Evolutionary conservation across 2,329 filamentous ascomycete species (phyloP).

Genomic region (Ambrosiella cleistominuta): DNA sequence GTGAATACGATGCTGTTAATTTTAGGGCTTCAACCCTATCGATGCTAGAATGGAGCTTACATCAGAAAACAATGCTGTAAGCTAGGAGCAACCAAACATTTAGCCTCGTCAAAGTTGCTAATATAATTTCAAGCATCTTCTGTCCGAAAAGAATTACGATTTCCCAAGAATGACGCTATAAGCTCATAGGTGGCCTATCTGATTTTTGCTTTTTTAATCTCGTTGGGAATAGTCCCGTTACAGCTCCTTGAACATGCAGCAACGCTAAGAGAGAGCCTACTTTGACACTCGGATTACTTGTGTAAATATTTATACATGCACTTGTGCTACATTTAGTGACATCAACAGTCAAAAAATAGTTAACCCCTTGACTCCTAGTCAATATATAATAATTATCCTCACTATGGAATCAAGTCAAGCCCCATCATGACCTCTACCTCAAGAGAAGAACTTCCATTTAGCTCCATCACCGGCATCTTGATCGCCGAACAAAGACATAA

Average conservation of each 20-base stretch:
- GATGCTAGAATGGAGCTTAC: no score
- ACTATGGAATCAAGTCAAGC: not conserved
- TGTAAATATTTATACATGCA: not conserved
- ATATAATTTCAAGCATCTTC: not conserved
- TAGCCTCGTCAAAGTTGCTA: not conserved
- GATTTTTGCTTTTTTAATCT: not conserved
- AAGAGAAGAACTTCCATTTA: not conserved
- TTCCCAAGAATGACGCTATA: not conserved
- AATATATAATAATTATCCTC: no score
- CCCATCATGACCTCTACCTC: not conserved
- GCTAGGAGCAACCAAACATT: no score
- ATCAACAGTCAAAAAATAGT: no score
- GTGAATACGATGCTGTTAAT: no score
- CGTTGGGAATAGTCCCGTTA: not conserved
- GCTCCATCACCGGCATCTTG: not conserved
- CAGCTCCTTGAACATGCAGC: not conserved
- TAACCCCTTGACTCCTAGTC: no score
- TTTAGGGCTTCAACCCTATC: no score
- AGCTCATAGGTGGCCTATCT: not conserved
- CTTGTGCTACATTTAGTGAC: no score
- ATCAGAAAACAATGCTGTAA: no score
- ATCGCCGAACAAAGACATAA: not conserved
- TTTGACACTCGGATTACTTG: not conserved
- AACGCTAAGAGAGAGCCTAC: not conserved
- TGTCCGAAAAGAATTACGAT: not conserved